Base-by-base conservation (phyloP, 2,329 filamentous ascomycete species). In the Chaetothyriales sp. region DNA sequence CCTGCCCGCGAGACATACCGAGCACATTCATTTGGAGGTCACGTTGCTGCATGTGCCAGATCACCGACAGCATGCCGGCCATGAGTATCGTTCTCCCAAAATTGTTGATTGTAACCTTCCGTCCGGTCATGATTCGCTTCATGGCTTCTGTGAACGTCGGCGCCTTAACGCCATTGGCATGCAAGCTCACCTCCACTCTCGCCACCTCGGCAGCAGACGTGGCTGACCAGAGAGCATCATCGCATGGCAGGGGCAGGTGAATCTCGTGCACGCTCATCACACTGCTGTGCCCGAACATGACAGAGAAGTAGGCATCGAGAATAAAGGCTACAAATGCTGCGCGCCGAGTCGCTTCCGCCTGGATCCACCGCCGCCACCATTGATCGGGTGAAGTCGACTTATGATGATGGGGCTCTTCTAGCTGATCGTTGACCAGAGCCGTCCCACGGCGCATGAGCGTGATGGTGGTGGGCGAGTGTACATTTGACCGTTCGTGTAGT, bases 261-360 rank as follows among this genome's bases (percentile, higher is more conserved):
- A 98, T 86, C 67, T 97, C 92, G 62, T 95, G 89, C 1, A 89
- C 88, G 5, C 94, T 89, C 90, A 97, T 95, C 45, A 94, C 89
- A 0, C 87, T 90, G 1, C 89, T 92, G 67, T 97, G 92, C 0
- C 90, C 92, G 67, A 97, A 97, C 85, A 97, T 95, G 43, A 88
- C 94, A 1, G 89, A 89, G 66, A 97, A 92, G 1, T 89, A 92
- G 4, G 89, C 94, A 66, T 98, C 92, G 58, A 97, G 83, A 47
- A 95, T 81, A 64, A 97, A 97, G 0, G 92, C 90, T 0, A 86
- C 89, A 69, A 95, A 97, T 0, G 90, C 92, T 2, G 85, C 87
- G 54, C 92, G 80, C 28, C 88, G 77, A 0, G 89, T 95, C 1
- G 89, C 86, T 66, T 98, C 92, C 49, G 89, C 88, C 10, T 84